Conservation (phyloP, 768 basidiomycete genomes). For the Melanogaster broomeanus region DNA sequence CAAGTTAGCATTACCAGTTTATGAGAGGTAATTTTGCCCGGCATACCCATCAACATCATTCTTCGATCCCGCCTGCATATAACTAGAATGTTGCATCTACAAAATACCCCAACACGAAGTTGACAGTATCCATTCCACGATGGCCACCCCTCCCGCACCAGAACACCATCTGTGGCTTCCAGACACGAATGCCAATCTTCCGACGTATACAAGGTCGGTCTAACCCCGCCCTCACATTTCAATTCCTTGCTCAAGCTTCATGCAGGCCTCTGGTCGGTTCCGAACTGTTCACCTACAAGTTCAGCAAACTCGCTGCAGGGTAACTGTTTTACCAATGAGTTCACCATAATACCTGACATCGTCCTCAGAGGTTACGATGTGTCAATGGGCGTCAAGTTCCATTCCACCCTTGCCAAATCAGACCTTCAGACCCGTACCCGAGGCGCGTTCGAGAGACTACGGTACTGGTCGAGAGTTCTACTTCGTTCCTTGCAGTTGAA, state of each 20-base stretch:
- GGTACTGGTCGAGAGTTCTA: background rate
- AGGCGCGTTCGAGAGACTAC: constrained; percentile 9
- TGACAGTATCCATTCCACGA: too few relatives aligned
- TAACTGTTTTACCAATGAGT: background rate
- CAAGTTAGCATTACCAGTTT: too few relatives aligned
- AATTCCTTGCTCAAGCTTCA: too few relatives aligned
- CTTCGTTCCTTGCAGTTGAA: background rate
- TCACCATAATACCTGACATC: background rate
- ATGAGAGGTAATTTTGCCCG: too few relatives aligned
- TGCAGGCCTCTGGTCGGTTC: constrained; percentile 14
- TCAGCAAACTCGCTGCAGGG: constrained; percentile 9
- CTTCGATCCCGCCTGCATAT: too few relatives aligned
- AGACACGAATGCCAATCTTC: too few relatives aligned
- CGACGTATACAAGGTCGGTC: too few relatives aligned
- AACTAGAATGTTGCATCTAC: too few relatives aligned
- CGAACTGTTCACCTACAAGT: constrained; percentile 9
- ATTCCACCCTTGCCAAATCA: background rate
- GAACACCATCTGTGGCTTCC: background rate
- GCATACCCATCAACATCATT: too few relatives aligned
- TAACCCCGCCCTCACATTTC: too few relatives aligned
- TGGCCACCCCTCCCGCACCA: too few relatives aligned
- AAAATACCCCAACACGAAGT: too few relatives aligned
- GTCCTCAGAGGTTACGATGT: constrained; percentile 2
- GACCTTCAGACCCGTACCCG: constrained; percentile 5
- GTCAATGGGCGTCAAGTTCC: constrained; percentile 11